Percentiles rank a stretch among this genome's conserved stretches.
Evolutionary conservation across 306 rosid genomes (phyloP).

Genomic region (Quercus berberidifolia): DNA sequence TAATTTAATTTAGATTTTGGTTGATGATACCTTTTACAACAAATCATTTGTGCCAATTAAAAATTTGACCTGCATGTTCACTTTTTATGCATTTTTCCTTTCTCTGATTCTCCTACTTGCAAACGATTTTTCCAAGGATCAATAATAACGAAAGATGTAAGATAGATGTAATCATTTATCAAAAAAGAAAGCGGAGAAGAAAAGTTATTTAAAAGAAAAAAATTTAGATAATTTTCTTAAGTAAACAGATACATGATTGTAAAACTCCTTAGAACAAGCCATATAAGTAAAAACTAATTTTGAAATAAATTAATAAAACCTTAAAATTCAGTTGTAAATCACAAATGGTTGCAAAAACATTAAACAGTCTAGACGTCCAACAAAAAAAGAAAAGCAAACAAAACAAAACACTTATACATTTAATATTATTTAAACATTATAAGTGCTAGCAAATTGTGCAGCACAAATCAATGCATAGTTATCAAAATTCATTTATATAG

Average conservation of each 20-base stretch:
- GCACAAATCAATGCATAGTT: not conserved
- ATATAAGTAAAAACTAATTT: not conserved
- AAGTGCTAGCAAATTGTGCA: not conserved
- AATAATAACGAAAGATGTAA: too few relatives aligned
- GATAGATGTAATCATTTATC: too few relatives aligned
- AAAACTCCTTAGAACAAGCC: not conserved
- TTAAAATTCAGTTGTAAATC: not conserved
- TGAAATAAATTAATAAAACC: not conserved
- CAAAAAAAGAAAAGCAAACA: too few relatives aligned
- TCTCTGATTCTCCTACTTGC: not conserved
- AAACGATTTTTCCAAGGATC: too few relatives aligned
- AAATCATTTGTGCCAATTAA: not conserved
- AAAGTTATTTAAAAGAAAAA: too few relatives aligned
- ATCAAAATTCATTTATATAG: too few relatives aligned
- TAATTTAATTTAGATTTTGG: too few relatives aligned
- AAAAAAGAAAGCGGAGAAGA: too few relatives aligned
- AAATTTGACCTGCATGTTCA: not conserved
- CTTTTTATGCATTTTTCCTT: not conserved
- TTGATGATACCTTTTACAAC: too few relatives aligned
- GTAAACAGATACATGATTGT: not conserved
- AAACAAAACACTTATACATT: not conserved
- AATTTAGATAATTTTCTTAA: not conserved
- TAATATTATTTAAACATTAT: not conserved
- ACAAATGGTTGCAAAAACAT: not conserved
- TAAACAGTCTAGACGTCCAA: too few relatives aligned